Percentiles rank a stretch among this genome's conserved stretches.
Evolutionary conservation across 1,139 yeast species (phyloP).

Genomic region (Kurtzmaniella quercitrusa): DNA sequence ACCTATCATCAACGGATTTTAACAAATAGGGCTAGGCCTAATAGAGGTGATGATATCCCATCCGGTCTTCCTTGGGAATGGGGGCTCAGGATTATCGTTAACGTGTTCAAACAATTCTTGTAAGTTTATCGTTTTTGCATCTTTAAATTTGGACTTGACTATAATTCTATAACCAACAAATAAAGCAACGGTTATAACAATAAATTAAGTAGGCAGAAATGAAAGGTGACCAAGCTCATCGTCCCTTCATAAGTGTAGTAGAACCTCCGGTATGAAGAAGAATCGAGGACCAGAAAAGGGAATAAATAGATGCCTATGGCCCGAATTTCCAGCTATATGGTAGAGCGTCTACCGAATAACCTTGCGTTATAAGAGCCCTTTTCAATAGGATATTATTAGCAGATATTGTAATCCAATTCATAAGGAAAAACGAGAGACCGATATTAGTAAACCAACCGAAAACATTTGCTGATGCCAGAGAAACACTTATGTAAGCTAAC

Average conservation of each 20-base stretch:
- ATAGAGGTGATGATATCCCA: constrained; percentile 21
- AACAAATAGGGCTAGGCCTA: too few species aligned
- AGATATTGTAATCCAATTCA: constrained; percentile 26
- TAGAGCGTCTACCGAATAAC: constrained; percentile 29
- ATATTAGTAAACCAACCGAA: constrained; percentile 26
- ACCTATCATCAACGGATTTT: too few species aligned
- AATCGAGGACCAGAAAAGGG: background rate
- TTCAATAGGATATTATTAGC: constrained; percentile 27
- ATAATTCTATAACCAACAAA: constrained; percentile 26
- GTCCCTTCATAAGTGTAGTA: constrained; percentile 30
- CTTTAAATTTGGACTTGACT: constrained; percentile 20
- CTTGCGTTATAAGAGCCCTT: constrained; percentile 34
- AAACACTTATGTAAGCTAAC: constrained; percentile 23
- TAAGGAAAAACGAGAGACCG: constrained; percentile 19
- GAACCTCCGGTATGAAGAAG: constrained; percentile 35
- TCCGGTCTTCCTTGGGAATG: constrained; percentile 19
- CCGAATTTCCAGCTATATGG: constrained; percentile 24
- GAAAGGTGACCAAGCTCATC: constrained; percentile 29
- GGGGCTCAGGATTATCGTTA: constrained; percentile 36
- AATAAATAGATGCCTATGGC: constrained; percentile 7
- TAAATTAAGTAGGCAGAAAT: constrained; percentile 33
- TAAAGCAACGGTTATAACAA: constrained; percentile 27
- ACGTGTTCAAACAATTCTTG: constrained; percentile 29
- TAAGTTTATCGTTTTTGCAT: constrained; percentile 30
- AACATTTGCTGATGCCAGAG: constrained; percentile 19